Evolutionary conservation across 1,139 yeast species (phyloP).

Genomic region (Hemisphaericaspora lyxosophila): DNA sequence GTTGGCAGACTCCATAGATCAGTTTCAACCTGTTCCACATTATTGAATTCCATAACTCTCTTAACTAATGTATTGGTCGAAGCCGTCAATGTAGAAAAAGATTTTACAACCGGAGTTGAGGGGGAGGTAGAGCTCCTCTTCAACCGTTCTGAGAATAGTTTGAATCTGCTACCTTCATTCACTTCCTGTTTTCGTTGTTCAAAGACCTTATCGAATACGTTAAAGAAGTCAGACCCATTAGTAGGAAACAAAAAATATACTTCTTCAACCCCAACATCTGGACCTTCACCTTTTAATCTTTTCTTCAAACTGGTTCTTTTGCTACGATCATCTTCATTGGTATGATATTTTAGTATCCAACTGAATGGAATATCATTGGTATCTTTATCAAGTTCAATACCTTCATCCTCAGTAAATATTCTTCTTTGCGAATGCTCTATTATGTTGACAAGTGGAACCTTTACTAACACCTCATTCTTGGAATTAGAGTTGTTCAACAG

Average conservation of each 20-base stretch:
- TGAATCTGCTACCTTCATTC: constrained; percentile 2
- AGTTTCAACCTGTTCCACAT: not conserved
- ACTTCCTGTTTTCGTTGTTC: constrained; percentile 11
- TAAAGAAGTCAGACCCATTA: constrained; percentile 28
- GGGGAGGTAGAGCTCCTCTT: not conserved
- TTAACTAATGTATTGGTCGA: constrained; percentile 16
- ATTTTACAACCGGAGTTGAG: not conserved
- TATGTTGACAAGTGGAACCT: constrained; percentile 73
- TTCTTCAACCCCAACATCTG: constrained; percentile 53
- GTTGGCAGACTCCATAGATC: constrained; percentile 1
- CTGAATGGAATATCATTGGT: constrained; percentile 22
- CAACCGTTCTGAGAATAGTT: constrained; percentile 1
- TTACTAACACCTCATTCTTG: constrained; percentile 72
- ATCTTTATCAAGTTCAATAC: constrained; percentile 10
- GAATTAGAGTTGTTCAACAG: constrained; percentile 59
- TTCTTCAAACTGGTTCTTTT: constrained; percentile 8
- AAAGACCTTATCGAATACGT: constrained; percentile 23
- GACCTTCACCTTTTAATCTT: constrained; percentile 8
- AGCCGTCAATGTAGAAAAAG: constrained; percentile 15
- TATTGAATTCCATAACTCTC: constrained; percentile 10
- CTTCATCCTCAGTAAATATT: constrained; percentile 20
- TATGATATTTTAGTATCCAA: constrained; percentile 23
- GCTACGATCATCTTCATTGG: constrained; percentile 5
- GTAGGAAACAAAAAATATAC: constrained; percentile 67
- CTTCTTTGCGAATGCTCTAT: constrained; percentile 50